These are phyloP conservation scores for Yamadazyma dendronema DNA, from an alignment of 1,139 yeast genomes.

Conservation along the genomic window DNA sequence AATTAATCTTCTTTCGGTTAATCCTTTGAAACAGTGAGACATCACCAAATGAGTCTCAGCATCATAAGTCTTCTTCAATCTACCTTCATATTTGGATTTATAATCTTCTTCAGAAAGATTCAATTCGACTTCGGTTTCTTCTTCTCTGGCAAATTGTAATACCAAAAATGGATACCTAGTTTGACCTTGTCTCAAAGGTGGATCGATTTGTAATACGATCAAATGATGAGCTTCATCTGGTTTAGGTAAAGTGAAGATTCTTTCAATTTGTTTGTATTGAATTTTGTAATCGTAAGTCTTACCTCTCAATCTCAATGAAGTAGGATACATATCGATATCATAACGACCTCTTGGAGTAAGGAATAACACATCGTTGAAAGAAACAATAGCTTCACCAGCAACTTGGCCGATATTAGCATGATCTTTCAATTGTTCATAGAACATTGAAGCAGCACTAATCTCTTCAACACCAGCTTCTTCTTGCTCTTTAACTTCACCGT, in stretches of 20 bases:
- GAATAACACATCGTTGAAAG: constrained; percentile 87
- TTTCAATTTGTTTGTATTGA: constrained; percentile 85
- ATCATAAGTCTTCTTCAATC: constrained; percentile 75
- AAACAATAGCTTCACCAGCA: constrained; percentile 95
- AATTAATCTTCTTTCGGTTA: constrained; percentile 81
- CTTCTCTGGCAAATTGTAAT: constrained; percentile 84
- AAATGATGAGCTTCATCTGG: constrained; percentile 92
- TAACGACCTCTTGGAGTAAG: constrained; percentile 98
- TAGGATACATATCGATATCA: constrained; percentile 91
- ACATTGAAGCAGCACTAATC: constrained; percentile 75
- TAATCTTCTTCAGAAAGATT: constrained; percentile 84
- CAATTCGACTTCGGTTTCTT: constrained; percentile 86
- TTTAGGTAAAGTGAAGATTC: constrained; percentile 88
- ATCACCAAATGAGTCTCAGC: constrained; percentile 83
- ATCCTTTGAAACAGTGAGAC: constrained; percentile 85
- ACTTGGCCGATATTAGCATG: constrained; percentile 96
- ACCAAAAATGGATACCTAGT: constrained; percentile 93
- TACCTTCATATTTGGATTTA: constrained; percentile 71
- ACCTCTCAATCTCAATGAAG: constrained; percentile 89
- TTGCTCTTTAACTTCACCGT: constrained; percentile 27
- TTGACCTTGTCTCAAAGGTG: constrained; percentile 89
- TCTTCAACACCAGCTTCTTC: constrained; percentile 52
- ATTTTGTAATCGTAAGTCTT: constrained; percentile 97
- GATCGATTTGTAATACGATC: constrained; percentile 86
- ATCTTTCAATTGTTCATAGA: constrained; percentile 88